Conservation (phyloP, 192 early-diverging fungal genomes). For the Umbelopsis vinacea region DNA sequence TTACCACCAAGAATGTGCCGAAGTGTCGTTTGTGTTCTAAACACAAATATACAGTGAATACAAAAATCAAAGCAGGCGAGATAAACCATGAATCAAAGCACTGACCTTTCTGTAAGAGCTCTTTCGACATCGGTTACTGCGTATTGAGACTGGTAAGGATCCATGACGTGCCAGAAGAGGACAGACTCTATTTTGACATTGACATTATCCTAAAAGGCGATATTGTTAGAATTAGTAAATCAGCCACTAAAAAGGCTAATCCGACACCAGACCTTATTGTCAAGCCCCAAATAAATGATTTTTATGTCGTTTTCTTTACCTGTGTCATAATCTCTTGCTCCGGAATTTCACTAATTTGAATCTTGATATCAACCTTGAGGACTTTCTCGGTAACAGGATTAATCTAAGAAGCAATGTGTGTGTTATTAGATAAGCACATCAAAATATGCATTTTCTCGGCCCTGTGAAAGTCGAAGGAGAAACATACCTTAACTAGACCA, state of each 20-base stretch:
- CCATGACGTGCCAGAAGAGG: conserved; percentile 82
- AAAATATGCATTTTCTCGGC: too few relatives aligned
- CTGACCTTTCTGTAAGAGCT: conserved; percentile 78
- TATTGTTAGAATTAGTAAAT: not conserved
- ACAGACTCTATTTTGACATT: conserved; percentile 84
- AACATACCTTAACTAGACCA: conserved; percentile 46
- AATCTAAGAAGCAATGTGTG: conserved; percentile 26
- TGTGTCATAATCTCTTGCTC: conserved; percentile 83
- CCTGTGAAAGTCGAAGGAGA: too few relatives aligned
- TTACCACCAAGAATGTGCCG: conserved; percentile 81
- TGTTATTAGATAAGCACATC: not conserved
- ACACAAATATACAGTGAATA: not conserved
- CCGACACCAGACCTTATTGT: too few relatives aligned
- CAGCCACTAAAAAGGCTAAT: too few relatives aligned
- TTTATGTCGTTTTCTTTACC: not conserved
- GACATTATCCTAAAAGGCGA: conserved; percentile 73
- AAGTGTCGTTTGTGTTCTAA: conserved; percentile 82
- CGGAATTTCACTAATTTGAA: conserved; percentile 68
- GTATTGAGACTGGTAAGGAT: conserved; percentile 81
- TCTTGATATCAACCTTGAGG: conserved; percentile 59
- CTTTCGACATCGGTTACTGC: conserved; percentile 74
- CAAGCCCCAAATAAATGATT: too few relatives aligned
- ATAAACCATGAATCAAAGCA: not conserved
- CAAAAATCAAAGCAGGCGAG: too few relatives aligned
- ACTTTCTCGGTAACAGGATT: conserved; percentile 51